A percentile compares a stretch with the other conserved stretches of the same genome.
These are phyloP conservation scores for Quercus gilva DNA, from an alignment of 306 rosid genomes.

Conservation along the genomic window DNA sequence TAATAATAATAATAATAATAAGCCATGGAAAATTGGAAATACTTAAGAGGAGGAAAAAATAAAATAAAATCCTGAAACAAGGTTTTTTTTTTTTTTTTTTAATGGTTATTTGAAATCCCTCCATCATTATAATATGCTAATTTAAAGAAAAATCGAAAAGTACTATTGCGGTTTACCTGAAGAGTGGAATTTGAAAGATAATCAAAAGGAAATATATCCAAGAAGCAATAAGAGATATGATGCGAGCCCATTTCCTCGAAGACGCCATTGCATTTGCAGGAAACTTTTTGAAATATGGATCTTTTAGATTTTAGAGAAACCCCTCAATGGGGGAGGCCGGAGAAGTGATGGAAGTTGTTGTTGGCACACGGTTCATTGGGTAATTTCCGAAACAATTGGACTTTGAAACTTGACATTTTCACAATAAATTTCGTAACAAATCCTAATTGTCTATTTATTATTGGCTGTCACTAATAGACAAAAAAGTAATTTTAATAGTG, in stretches of 20 bases:
- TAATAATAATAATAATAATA: background rate
- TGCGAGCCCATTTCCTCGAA: conserved; percentile 58
- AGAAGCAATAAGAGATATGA: conserved; percentile 53
- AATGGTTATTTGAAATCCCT: background rate
- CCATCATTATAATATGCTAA: background rate
- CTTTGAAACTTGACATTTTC: background rate
- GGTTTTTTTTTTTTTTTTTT: background rate
- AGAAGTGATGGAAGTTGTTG: background rate
- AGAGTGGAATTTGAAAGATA: conserved; percentile 79
- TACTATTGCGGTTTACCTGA: conserved; percentile 51
- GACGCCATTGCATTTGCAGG: conserved; percentile 58
- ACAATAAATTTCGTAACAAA: too few relatives aligned
- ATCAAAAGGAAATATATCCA: conserved; percentile 55
- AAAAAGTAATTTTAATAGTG: too few relatives aligned
- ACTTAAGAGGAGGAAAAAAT: background rate
- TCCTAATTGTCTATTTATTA: too few relatives aligned
- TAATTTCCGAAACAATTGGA: background rate
- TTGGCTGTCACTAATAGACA: fast-evolving
- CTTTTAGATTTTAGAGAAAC: background rate
- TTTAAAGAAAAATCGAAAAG: background rate
- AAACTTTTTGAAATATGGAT: background rate
- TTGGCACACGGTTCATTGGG: background rate
- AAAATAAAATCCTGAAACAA: background rate
- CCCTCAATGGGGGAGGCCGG: background rate
- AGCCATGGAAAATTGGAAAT: background rate